phyloP scores from a whole-genome alignment of 1,139 yeast genomes.

The Zygosaccharomyces sapae region DNA sequence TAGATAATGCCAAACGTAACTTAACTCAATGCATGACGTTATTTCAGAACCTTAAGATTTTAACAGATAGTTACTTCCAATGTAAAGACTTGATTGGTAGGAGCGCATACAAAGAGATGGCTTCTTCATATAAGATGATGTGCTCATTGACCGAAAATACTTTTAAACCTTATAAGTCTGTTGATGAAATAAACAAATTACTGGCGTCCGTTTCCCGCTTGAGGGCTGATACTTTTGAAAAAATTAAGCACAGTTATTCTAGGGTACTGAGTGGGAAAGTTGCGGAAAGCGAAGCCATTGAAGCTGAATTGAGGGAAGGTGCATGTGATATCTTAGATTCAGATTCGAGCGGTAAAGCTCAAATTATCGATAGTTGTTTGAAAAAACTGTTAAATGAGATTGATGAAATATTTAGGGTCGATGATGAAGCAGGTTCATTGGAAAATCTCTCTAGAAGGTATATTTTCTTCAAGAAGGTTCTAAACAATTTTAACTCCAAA shows the following conservation, averaged over 20 bases:
- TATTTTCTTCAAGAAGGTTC: constrained; percentile 70
- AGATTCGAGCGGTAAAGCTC: constrained; percentile 53
- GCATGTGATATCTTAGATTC: constrained; percentile 74
- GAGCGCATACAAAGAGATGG: constrained; percentile 62
- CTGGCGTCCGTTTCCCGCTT: constrained; percentile 60
- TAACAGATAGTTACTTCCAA: constrained; percentile 70
- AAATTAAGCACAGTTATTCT: constrained; percentile 72
- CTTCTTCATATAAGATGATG: constrained; percentile 68
- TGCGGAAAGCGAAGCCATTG: constrained; percentile 25
- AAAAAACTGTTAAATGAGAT: constrained; percentile 69
- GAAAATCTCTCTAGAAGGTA: constrained; percentile 81
- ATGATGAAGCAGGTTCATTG: constrained; percentile 90
- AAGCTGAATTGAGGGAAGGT: constrained; percentile 34
- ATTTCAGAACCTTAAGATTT: constrained; percentile 80
- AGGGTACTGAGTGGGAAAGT: constrained; percentile 37
- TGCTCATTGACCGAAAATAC: constrained; percentile 64
- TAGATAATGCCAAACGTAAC: constrained; percentile 81
- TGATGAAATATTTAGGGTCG: constrained; percentile 62
- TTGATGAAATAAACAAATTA: constrained; percentile 72
- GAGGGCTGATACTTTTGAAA: constrained; percentile 64
- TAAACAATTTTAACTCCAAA: constrained; percentile 55
- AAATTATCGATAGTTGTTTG: constrained; percentile 71
- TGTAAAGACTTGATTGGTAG: constrained; percentile 47
- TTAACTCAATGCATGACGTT: constrained; percentile 80
- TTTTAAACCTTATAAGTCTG: constrained; percentile 78